Conservation (phyloP, 352 stramenopile genomes). For the Phytophthora megakarya region DNA sequence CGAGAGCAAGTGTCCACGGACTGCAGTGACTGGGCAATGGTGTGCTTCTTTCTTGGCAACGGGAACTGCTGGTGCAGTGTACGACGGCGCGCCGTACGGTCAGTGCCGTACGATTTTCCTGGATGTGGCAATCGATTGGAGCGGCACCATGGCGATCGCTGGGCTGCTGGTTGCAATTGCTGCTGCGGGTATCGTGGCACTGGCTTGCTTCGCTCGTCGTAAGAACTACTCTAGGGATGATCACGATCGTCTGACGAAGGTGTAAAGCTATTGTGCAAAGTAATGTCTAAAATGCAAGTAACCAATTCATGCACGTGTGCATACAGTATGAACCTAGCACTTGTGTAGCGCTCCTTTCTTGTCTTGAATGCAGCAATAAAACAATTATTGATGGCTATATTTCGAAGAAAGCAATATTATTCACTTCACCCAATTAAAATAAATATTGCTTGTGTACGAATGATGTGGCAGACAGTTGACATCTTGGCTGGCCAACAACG, state of each 20-base stretch:
- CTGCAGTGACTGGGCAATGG: constrained; percentile 50
- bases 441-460: not conserved
- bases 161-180: constrained; percentile 56
- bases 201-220: constrained; percentile 71
- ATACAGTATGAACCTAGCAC: constrained; percentile 14
- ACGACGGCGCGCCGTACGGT: constrained; percentile 72
- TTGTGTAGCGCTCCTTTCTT: too few relatives aligned
- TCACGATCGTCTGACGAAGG: constrained; percentile 27
- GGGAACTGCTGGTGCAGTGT: constrained; percentile 49
- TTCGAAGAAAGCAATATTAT: too few relatives aligned
- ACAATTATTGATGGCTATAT: not conserved
- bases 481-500: constrained; percentile 20
- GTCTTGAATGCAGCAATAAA: too few relatives aligned
- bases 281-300: constrained; percentile 11
- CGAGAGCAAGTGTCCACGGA: constrained; percentile 65
- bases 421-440: too few relatives aligned
- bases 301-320: constrained; percentile 1
- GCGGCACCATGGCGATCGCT: constrained; percentile 52
- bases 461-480: constrained; percentile 2
- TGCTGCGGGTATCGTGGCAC: constrained; percentile 53
- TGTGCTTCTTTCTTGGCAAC: constrained; percentile 63
- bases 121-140: constrained; percentile 68
- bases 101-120: constrained; percentile 75
- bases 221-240: constrained; percentile 21
- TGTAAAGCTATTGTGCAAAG: constrained; percentile 20